Evolutionary conservation across 768 basidiomycete genomes (phyloP).

Genomic region (button mushroom (Agaricus bisporus)): DNA sequence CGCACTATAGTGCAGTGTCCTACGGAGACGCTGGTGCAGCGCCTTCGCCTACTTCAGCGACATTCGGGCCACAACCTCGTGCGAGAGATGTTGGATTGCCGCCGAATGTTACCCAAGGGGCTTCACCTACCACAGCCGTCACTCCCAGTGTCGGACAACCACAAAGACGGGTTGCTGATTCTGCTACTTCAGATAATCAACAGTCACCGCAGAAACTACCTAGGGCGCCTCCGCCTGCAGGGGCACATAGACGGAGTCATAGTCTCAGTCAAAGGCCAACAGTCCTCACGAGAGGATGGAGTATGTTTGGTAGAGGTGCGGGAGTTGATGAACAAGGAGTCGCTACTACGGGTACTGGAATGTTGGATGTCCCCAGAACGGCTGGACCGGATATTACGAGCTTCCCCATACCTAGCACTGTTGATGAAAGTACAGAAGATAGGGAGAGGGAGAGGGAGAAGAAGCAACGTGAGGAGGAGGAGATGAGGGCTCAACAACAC

Average conservation of each 20-base stretch:
- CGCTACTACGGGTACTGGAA: constrained; percentile 9
- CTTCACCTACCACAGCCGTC: constrained; percentile 15
- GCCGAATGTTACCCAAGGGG: constrained; percentile 30
- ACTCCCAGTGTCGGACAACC: constrained; percentile 6
- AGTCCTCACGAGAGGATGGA: constrained; percentile 46
- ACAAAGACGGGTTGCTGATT: constrained; percentile 23
- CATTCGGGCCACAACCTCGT: constrained; percentile 57
- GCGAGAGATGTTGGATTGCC: constrained; percentile 58
- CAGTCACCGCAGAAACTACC: constrained; percentile 32
- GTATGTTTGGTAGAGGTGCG: constrained; percentile 44
- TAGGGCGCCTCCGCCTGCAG: constrained; percentile 63
- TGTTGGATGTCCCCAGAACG: constrained; percentile 43
- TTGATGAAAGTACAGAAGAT: constrained; percentile 23
- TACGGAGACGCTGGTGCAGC: constrained; percentile 47
- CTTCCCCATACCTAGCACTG: constrained; percentile 41
- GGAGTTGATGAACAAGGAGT: constrained; percentile 36
- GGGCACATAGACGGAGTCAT: constrained; percentile 77
- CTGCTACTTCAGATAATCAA: constrained; percentile 20
- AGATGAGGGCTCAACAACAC: constrained; percentile 17
- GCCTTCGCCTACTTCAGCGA: constrained; percentile 54
- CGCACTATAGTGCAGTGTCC: constrained; percentile 77
- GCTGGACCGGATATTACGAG: constrained; percentile 59
- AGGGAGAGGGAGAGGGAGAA: constrained; percentile 23
- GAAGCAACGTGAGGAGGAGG: constrained; percentile 15
- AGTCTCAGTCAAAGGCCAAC: constrained; percentile 74